Conservation (phyloP, 805 yeast species). For the Cyberlindnera euphorbiiphila region DNA sequence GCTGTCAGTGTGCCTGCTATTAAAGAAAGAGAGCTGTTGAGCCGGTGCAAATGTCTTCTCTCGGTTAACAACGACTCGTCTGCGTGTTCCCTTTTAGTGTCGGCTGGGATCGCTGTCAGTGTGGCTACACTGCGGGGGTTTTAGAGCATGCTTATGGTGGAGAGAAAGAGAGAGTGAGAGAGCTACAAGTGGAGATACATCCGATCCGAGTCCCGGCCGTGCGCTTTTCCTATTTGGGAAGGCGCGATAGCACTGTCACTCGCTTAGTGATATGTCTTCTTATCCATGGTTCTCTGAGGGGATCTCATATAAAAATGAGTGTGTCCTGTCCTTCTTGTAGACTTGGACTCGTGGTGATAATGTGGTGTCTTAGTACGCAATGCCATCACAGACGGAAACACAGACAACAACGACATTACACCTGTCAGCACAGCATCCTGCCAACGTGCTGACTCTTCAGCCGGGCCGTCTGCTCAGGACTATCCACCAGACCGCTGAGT, state of each 20-base stretch:
- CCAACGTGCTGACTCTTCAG: constrained; percentile 24
- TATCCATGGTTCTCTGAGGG: not conserved
- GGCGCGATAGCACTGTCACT: too few species aligned
- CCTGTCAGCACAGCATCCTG: constrained; percentile 14
- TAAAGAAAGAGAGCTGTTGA: not conserved
- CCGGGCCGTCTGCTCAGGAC: constrained; percentile 49
- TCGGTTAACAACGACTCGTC: too few species aligned
- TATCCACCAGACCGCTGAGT: constrained; percentile 57
- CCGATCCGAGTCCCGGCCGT: not conserved
- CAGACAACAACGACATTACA: constrained; percentile 5
- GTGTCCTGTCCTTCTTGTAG: not conserved
- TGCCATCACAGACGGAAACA: constrained; percentile 4
- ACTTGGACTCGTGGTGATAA: not conserved
- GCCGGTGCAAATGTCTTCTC: too few species aligned
- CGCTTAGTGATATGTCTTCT: not conserved
- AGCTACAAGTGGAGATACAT: too few species aligned
- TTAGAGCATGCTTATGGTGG: too few species aligned
- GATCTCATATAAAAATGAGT: not conserved
- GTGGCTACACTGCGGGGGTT: too few species aligned
- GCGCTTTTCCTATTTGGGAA: constrained; percentile 11
- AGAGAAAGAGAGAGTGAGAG: too few species aligned
- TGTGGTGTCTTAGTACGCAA: not conserved
- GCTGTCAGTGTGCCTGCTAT: not conserved
- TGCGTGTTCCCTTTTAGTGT: too few species aligned
- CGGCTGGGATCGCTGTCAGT: too few species aligned